These are phyloP conservation scores for Carnegiea gigantea DNA, from an alignment of 179 eudicot genomes.

Conservation along the genomic window DNA sequence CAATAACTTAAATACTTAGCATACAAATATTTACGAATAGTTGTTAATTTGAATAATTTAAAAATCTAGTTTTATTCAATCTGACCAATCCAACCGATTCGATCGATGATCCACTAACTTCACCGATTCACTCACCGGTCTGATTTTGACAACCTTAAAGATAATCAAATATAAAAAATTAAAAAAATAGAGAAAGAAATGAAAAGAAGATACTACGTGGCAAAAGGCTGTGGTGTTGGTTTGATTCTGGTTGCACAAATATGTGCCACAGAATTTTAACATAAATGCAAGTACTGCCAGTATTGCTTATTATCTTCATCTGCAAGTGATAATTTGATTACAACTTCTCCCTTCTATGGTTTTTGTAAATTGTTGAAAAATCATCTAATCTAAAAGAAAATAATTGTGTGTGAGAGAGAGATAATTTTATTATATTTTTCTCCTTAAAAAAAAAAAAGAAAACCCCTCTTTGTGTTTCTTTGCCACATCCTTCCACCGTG, in stretches of 20 bases:
- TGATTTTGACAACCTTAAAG: too few species aligned
- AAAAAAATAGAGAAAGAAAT: not conserved
- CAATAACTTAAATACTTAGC: too few species aligned
- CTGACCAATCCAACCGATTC: too few species aligned
- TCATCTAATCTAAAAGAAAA: not conserved
- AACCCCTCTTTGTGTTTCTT: not conserved
- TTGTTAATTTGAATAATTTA: too few species aligned
- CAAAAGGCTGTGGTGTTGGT: slow-evolving; percentile 17
- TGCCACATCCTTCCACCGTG: not conserved
- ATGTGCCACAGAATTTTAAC: slow-evolving; percentile 28
- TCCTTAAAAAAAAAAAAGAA: not conserved
- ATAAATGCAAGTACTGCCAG: slow-evolving; percentile 20
- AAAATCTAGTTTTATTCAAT: too few species aligned
- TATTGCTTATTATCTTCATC: slow-evolving; percentile 12
- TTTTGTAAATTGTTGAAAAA: not conserved
- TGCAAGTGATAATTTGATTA: slow-evolving; percentile 11
- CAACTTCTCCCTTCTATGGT: slow-evolving; percentile 3
- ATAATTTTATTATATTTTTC: not conserved
- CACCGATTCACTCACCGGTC: too few species aligned
- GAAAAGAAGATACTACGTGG: slow-evolving; percentile 13
- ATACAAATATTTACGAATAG: too few species aligned
- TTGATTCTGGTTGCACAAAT: slow-evolving; percentile 17
- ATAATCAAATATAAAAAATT: not conserved
- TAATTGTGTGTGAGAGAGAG: not conserved
- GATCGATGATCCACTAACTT: too few species aligned